Conservation (phyloP, 2,329 filamentous ascomycete genomes). For the Botrytis fabae region DNA sequence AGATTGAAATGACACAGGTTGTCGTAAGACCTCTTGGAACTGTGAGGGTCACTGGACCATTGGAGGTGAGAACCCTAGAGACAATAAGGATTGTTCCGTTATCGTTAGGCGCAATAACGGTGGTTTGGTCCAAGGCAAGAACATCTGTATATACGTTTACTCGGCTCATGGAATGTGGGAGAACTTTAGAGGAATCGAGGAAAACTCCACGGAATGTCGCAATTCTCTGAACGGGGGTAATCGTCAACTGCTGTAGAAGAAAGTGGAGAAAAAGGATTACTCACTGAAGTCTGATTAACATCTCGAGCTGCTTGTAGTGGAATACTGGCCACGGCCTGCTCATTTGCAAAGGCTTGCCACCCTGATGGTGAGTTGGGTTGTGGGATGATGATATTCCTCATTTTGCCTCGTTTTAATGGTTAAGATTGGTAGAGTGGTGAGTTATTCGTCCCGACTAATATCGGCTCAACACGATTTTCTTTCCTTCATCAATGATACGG, state of each 20-base stretch:
- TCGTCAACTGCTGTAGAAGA: background rate
- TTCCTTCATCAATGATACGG: background rate
- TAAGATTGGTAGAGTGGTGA: background rate
- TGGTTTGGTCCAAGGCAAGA: slow-evolving; percentile 1
- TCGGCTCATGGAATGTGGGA: slow-evolving; percentile 9
- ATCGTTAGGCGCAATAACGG: background rate
- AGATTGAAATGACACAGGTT: slow-evolving; percentile 10
- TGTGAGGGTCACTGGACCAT: slow-evolving; percentile 5
- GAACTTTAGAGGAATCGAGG: background rate
- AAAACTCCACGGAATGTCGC: slow-evolving; percentile 7
- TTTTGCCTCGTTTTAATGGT: background rate
- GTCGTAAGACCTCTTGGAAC: slow-evolving; percentile 1
- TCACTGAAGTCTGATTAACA: slow-evolving; percentile 6
- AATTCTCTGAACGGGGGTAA: background rate
- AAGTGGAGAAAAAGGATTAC: background rate
- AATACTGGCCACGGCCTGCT: slow-evolving; percentile 1
- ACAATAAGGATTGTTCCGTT: background rate
- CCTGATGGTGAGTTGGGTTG: slow-evolving; percentile 11
- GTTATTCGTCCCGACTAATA: background rate
- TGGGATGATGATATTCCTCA: slow-evolving; percentile 2
- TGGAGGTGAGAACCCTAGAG: slow-evolving; percentile 7
- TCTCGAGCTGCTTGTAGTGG: slow-evolving; percentile 11
- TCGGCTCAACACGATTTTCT: background rate
- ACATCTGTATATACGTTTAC: slow-evolving; percentile 4
- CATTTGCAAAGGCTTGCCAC: slow-evolving; percentile 5